phyloP scores from a whole-genome alignment of 106 monocot genomes.

The Platanthera zijinensis region DNA sequence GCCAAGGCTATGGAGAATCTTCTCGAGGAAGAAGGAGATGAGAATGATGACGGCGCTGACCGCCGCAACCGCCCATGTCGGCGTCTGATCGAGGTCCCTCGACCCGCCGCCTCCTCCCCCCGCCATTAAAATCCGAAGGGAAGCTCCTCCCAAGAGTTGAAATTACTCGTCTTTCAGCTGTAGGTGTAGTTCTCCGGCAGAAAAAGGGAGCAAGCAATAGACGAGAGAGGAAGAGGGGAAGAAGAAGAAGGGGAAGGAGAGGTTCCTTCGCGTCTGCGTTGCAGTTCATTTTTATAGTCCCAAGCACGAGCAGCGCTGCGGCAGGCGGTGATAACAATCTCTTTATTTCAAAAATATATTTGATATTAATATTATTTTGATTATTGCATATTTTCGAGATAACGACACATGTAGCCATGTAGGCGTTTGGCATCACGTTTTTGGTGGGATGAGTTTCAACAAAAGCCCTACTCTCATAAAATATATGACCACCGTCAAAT shows the following conservation, averaged over 20 bases:
- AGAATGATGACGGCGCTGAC: constrained; percentile 56
- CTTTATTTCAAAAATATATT: too few species aligned
- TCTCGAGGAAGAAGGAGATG: constrained; percentile 55
- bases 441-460: too few species aligned
- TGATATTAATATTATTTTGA: too few species aligned
- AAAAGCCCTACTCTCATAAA: too few species aligned
- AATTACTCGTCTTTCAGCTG: not conserved
- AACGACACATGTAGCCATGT: too few species aligned
- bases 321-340: too few species aligned
- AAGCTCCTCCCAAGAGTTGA: not conserved
- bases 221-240: not conserved
- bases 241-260: not conserved
- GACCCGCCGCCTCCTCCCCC: constrained; percentile 23
- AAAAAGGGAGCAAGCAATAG: not conserved
- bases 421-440: too few species aligned
- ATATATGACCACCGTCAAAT: too few species aligned
- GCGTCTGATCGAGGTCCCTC: constrained; percentile 49
- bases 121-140: not conserved
- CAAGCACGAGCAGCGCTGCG: too few species aligned
- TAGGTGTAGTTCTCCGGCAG: not conserved
- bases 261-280: not conserved
- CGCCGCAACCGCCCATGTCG: constrained; percentile 77
- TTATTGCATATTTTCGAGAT: too few species aligned
- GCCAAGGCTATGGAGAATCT: constrained; percentile 53
- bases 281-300: too few species aligned